A percentile compares a stretch with the other conserved stretches of the same genome.
Conservation (phyloP, 345 rosid genomes). For the Eucalyptus erythrocorys region DNA sequence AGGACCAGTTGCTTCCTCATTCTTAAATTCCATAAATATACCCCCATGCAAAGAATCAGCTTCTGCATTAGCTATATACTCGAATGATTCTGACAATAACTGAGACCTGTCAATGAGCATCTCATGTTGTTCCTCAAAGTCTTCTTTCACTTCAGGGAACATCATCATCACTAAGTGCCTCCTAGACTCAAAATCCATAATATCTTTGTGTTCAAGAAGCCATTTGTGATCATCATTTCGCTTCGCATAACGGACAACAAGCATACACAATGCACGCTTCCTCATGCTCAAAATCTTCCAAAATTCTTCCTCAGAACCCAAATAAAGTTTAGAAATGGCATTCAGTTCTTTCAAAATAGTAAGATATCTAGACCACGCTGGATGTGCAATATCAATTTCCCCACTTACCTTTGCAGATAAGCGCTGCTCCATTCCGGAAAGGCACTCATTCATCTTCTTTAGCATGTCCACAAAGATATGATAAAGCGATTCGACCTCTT, state of each 20-base stretch:
- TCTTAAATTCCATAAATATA: conserved; percentile 89
- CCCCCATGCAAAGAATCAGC: conserved; percentile 62
- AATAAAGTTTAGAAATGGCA: conserved; percentile 46
- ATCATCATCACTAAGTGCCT: conserved; percentile 80
- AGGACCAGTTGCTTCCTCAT: conserved; percentile 99
- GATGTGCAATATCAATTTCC: conserved; percentile 22
- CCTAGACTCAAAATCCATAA: conserved; percentile 71
- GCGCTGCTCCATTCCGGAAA: conserved; percentile 24
- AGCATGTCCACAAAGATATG: conserved; percentile 27
- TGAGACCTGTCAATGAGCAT: conserved; percentile 96
- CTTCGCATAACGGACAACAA: conserved; percentile 51
- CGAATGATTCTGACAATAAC: conserved; percentile 76
- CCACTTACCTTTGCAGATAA: conserved; percentile 12
- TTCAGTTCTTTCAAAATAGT: conserved; percentile 60
- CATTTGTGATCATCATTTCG: conserved; percentile 65
- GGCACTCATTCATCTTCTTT: conserved; percentile 42
- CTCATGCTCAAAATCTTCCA: conserved; percentile 30
- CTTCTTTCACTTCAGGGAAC: conserved; percentile 88
- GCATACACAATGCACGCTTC: conserved; percentile 34
- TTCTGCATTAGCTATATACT: conserved; percentile 56
- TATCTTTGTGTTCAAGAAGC: conserved; percentile 76
- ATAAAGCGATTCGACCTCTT: conserved; percentile 39
- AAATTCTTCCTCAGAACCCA: conserved; percentile 37
- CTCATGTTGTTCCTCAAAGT: conserved; percentile 69
- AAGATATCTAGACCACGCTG: conserved; percentile 56